A percentile compares a stretch with the other conserved stretches of the same genome.
Evolutionary conservation across 2,329 filamentous ascomycete genomes (phyloP).

Genomic region (Cytospora piceae): DNA sequence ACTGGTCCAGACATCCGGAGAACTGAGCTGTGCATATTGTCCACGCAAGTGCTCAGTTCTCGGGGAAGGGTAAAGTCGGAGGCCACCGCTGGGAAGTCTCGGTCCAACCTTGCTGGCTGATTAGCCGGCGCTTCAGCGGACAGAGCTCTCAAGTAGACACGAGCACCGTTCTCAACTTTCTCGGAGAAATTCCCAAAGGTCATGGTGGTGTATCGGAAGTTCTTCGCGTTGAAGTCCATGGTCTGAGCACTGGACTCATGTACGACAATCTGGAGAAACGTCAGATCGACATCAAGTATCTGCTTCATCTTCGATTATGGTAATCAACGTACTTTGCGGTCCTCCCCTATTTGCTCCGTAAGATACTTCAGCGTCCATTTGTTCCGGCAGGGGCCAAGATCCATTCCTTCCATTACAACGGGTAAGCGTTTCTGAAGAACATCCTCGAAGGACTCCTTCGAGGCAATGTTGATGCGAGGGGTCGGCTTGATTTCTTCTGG

Average conservation of each 20-base stretch:
- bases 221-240: constrained; percentile 84
- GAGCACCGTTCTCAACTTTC: constrained; percentile 60
- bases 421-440: constrained; percentile 64
- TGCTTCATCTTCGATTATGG: neutral
- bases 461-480: constrained; percentile 55
- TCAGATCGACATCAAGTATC: neutral
- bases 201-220: constrained; percentile 76
- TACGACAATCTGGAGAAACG: constrained; percentile 62
- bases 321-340: constrained; percentile 57
- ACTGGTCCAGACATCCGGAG: constrained; percentile 79
- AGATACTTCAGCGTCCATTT: constrained; percentile 74
- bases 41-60: constrained; percentile 59
- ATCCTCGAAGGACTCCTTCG: constrained; percentile 60
- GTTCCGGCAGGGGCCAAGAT: constrained; percentile 69
- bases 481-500: constrained; percentile 43
- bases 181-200: constrained; percentile 69
- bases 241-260: constrained; percentile 68
- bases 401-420: constrained; percentile 65
- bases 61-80: constrained; percentile 71
- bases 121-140: constrained; percentile 71
- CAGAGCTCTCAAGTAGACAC: constrained; percentile 78
- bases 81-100: constrained; percentile 73
- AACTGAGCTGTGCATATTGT: constrained; percentile 77
- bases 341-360: constrained; percentile 59
- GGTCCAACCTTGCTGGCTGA: constrained; percentile 67